Evolutionary conservation across 2,329 filamentous ascomycete genomes (phyloP).

Genomic region (Purpureocillium takamizusanense): DNA sequence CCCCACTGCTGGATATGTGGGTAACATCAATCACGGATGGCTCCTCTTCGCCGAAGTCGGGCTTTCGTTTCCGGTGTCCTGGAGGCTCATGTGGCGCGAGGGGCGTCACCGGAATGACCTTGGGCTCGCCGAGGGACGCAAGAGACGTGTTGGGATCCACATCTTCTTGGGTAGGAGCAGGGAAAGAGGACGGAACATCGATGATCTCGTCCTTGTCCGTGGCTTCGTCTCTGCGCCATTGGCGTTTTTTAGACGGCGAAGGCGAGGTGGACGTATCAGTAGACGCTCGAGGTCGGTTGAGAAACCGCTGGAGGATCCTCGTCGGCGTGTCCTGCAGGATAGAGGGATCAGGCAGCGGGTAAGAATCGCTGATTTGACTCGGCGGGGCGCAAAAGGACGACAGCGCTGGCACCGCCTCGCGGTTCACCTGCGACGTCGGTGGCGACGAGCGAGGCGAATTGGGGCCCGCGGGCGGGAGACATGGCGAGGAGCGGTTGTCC

Average conservation of each 20-base stretch:
- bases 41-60: constrained; percentile 1
- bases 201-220: not conserved
- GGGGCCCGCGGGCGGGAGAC: constrained; percentile 7
- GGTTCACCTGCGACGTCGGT: constrained; percentile 6
- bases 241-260: constrained; percentile 4
- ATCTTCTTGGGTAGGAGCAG: constrained; percentile 6
- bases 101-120: constrained; percentile 17
- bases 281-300: constrained; percentile 21
- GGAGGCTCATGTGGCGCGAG: not conserved
- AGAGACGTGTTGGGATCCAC: constrained; percentile 2
- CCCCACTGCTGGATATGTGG: constrained; percentile 22
- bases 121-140: not conserved
- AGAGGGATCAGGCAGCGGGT: constrained; percentile 26
- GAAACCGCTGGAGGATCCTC: constrained; percentile 38
- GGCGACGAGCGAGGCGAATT: not conserved
- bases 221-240: not conserved
- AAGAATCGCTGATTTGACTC: constrained; percentile 47
- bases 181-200: constrained; percentile 17
- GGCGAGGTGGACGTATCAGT: constrained; percentile 15
- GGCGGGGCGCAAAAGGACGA: constrained; percentile 33
- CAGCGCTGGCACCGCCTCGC: constrained; percentile 11
- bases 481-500: constrained; percentile 32
- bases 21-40: constrained; percentile 15
- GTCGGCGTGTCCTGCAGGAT: constrained; percentile 33
- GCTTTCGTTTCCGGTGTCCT: constrained; percentile 3